These are phyloP conservation scores for Giardia muris DNA, from an alignment of 208 protist genomes.

Conservation along the genomic window DNA sequence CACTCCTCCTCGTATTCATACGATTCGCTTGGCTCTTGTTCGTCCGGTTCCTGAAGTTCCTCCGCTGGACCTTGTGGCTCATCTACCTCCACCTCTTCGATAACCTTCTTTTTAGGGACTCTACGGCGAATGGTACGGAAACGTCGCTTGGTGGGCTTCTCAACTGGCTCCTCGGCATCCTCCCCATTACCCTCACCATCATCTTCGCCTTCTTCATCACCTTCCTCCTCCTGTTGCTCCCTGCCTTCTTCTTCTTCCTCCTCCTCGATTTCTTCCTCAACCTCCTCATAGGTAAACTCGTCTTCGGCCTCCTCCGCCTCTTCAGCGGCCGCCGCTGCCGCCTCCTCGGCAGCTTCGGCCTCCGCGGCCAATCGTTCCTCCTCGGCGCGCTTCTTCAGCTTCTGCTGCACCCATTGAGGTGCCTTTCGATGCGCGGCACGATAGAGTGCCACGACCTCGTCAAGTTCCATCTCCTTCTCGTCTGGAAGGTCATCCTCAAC, in stretches of 20 bases:
- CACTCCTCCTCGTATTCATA: constrained; percentile 9
- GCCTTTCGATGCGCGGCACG: background rate
- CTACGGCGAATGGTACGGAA: background rate
- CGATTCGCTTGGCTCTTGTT: background rate
- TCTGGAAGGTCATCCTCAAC: background rate
- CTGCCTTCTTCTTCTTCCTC: background rate
- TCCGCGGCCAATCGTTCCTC: background rate
- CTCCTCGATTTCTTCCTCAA: background rate
- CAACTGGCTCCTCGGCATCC: background rate
- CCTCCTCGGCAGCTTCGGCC: background rate
- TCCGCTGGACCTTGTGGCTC: background rate
- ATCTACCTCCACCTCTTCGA: background rate
- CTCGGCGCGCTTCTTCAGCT: background rate
- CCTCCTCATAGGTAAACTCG: background rate
- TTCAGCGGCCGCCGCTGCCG: background rate
- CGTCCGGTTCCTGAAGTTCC: background rate
- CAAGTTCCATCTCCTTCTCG: constrained; percentile 19
- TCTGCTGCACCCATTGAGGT: constrained; percentile 5
- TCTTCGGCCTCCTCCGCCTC: background rate
- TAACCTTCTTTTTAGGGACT: background rate
- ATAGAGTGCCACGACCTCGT: constrained; percentile 16
- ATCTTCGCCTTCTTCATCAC: background rate
- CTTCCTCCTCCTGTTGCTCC: background rate
- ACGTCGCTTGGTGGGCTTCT: background rate
- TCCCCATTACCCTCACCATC: background rate